These are phyloP conservation scores for Aspergillus heteromorphus DNA, from an alignment of 495 filamentous ascomycete genomes.

Conservation along the genomic window DNA sequence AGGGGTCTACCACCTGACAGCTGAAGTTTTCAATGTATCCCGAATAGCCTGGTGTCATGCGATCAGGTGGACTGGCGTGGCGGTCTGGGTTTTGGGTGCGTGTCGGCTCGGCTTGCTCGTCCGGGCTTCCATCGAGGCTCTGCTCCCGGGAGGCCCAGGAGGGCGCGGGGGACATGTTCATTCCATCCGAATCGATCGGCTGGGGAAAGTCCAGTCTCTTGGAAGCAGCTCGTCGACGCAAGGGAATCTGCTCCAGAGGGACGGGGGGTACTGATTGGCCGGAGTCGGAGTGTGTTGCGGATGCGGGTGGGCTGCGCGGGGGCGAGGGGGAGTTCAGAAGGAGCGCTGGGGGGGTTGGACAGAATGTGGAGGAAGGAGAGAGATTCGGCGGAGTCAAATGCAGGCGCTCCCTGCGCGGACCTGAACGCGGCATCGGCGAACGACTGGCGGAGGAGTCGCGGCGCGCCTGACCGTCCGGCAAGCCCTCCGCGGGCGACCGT, in stretches of 20 bases:
- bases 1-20: slow-evolving; percentile 27
- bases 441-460: neutral
- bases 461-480: neutral
- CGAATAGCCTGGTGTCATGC: neutral
- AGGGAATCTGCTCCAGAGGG: neutral
- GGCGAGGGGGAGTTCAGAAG: neutral
- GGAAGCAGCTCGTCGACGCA: neutral
- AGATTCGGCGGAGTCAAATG: neutral
- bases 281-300: neutral
- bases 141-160: neutral
- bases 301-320: neutral
- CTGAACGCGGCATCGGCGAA: too few relatives aligned
- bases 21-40: slow-evolving; percentile 22
- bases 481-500: slow-evolving; percentile 10
- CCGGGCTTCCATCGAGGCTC: neutral
- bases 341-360: neutral
- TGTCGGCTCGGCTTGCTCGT: neutral
- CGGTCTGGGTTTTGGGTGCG: neutral
- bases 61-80: neutral
- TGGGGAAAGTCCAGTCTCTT: neutral
- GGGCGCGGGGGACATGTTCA: neutral
- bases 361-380: neutral
- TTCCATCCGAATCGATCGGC: neutral
- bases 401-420: neutral
- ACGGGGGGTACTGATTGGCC: neutral